These are phyloP conservation scores for Pseudogymnoascus sp. DNA, from an alignment of 2,329 filamentous ascomycete genomes.

Conservation along the genomic window DNA sequence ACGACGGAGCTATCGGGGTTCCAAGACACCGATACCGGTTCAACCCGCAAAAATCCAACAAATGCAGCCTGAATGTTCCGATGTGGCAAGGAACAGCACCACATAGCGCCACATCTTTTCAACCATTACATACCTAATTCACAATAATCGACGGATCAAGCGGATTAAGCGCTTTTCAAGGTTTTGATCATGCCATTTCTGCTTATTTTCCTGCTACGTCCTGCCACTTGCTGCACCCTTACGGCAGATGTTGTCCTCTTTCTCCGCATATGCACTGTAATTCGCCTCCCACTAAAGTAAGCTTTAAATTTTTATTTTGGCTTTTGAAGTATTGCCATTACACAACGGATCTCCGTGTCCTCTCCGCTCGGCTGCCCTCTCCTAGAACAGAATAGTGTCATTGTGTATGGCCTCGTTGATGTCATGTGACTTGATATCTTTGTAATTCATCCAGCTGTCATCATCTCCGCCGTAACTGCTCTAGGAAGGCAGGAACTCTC, in stretches of 20 bases:
- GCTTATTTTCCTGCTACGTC: too few species aligned
- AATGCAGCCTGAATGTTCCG: background rate
- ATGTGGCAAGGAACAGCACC: constrained; percentile 1
- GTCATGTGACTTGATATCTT: constrained; percentile 7
- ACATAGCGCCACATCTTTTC: background rate
- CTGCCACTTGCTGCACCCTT: background rate
- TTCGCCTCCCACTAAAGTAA: constrained; percentile 2
- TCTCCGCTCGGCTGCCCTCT: background rate
- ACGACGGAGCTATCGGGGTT: constrained; percentile 3
- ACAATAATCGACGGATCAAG: background rate
- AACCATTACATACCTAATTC: background rate
- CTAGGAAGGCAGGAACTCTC: constrained; percentile 23
- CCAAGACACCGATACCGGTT: constrained; percentile 6
- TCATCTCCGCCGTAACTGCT: background rate
- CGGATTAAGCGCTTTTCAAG: background rate
- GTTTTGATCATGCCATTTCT: background rate
- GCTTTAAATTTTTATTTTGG: background rate
- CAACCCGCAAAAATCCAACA: constrained; percentile 6
- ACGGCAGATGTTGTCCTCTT: background rate
- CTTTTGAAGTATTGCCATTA: too few species aligned
- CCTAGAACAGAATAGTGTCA: background rate
- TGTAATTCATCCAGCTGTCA: background rate
- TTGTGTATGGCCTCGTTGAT: background rate
- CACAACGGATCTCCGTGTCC: background rate
- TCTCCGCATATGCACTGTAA: background rate